Base-by-base conservation (phyloP, 2,329 filamentous ascomycete species). In the Elsinoe arachidis region DNA sequence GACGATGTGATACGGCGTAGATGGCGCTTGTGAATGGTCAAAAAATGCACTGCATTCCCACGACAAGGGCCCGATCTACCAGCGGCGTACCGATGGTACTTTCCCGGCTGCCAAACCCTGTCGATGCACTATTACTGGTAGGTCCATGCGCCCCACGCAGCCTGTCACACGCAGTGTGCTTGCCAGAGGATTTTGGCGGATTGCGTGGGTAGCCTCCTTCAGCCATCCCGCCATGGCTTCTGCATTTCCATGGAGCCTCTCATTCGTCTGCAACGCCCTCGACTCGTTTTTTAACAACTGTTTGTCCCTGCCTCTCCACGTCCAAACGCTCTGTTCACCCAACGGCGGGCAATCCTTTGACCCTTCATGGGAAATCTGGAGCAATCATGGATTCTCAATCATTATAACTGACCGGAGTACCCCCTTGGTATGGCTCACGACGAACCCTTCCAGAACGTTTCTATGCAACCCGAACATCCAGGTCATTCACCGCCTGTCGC, bases 221-320 rank as follows among this genome's bases (percentile, higher is more conserved):
- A 53, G 49, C 49, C 49, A 35, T 35, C 17, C 49, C 26, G 34
- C 34, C 15, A 53, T 38, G 49, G 33, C 33, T 39, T 38, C 33
- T 35, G 41, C 41, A 19, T 46, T 26, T 38, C 49, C 33, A 23
- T 37, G 34, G 19, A 39, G 49, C 49, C 34, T 53, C 34, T 38
- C 49, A 39, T 53, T 53, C 49, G 49, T 38, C 38, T 15, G 33
- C 49, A 39, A 34, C 46, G 30, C 49, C 33, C 26, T 35, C 49
- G 4, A 33, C 15, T 53, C 49, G 21, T 17, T 35, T 53, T 53
- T 53, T 53, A 53, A 53, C 49, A 39, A 53, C 49, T 37, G 49
- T 53, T 39, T 53, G 34, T 37, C 49, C 49, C 34, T 51, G 30
- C 46, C 46, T 51, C 46, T 37, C 33, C 46, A 15, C 19, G 34